Evolutionary conservation across 2,329 filamentous ascomycete genomes (phyloP), one percentile per base, ranked within the genome.

Genomic region (Chaetomium strumarium): DNA sequence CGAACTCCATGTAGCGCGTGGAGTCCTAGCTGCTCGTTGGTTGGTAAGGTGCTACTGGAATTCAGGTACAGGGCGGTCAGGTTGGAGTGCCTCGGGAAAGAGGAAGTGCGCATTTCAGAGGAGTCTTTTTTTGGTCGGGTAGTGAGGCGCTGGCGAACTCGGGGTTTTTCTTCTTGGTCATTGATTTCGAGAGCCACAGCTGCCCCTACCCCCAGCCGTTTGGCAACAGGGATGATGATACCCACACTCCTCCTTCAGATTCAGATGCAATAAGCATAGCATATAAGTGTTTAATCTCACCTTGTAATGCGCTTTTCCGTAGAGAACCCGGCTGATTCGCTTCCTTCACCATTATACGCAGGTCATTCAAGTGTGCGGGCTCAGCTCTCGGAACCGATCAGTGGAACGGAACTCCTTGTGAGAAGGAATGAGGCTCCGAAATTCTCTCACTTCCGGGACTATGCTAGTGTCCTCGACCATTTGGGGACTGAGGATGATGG

Each of bases 1-100:
- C 77, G 7, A 62, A 52, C 33, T 55, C 60, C 2, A 36, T 49
- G 37, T 61, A 58, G 42, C 10, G 9, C 7, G 5, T 39, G 20
- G 38, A 38, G 20, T 7, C 13, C 24, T 24, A 20, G 16, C 16
- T 17, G 24, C 12, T 12, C 1, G 46, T 16, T 39, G 42, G 14
- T 34, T 6, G 33, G 5, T 34, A 10, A 24, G 24, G 4, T 24
- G 24, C 4, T 10, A 34, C 12, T 10, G 12, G 10, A 10, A 34
- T 34, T 34, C 24, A 19, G 39, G 3, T 30, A 19, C 19, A n/a
- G 40, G 39, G 9, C 24, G 33, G 17, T 19, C 14, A 13, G 36
- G 42, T 29, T 14, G 31, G 7, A 20, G 29, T 2, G 5, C 5
- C 24, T 16, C 6, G 17, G 16, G n/a, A 20, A 17, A 16, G 16